Base-by-base conservation (phyloP, 108 stramenopile genomes). In the Conticribra guillardii region DNA sequence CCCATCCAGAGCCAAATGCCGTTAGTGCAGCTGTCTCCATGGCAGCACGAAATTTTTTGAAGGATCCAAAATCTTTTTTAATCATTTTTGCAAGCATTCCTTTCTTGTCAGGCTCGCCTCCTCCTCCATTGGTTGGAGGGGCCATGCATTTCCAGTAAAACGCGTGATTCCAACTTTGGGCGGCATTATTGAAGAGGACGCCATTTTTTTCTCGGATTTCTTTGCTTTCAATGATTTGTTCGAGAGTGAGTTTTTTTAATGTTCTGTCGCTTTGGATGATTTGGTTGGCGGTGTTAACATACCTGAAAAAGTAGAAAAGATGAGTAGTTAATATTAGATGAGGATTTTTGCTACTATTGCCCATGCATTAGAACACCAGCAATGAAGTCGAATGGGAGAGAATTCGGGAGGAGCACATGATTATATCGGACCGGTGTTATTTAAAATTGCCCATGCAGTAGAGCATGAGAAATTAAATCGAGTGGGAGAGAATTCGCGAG, bases 121-220 rank as follows among this genome's bases (percentile, higher is more conserved):
- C 86, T 46, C 88, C 88, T 19, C 67, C 71, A 21, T 53, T 16
- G 4, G 5, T 41, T 9, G 37, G 37, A 41, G 53, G 71, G 27
- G 71, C 50, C 76, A 93, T 74, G 49, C 82, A 87, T 57, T 89
- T 84, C 86, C 86, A 93, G 76, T 88, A 93, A 76, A 93, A 93
- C 22, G 46, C 67, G 65, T 89, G 89, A 71, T 89, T 89, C 81
- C 85, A 85, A 50, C 51, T 58, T 73, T 88, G 85, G 2, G 85
- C 91, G 2, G 81, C 87, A 59, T 89, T 88, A 60, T 92, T 86
- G 64, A 79, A 88, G 1, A 92, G 72, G 18, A 32, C 61, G 32
- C 52, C 23, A 49, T 85, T 81, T 19, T 65, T 59, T 11, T 33
- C 19, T 18, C 63, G 52, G 19, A 65, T 29, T 29, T 30, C n/a